A percentile compares a stretch with the other conserved stretches of the same genome.
Conservation (phyloP, 2,329 filamentous ascomycete genomes). For the Coniosporium tulheliwenetii region DNA sequence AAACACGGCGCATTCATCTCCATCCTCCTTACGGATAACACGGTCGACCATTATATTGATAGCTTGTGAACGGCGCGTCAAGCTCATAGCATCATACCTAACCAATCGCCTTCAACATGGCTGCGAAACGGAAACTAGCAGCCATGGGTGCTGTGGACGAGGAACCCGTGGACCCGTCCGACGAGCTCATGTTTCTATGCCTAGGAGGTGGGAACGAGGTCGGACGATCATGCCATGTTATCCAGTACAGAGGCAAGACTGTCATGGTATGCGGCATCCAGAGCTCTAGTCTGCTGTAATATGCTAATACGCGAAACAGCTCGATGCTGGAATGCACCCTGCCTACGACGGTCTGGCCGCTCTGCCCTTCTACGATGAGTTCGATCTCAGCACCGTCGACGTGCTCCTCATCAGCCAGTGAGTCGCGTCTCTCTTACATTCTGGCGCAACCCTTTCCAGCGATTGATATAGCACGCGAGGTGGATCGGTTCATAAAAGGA, state of each 20-base stretch:
- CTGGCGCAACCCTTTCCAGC: background rate
- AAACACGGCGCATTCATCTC: too few relatives aligned
- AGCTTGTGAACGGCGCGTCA: too few relatives aligned
- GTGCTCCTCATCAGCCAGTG: conserved; percentile 98
- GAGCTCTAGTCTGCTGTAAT: background rate
- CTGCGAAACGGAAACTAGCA: conserved; percentile 79
- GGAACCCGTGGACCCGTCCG: conserved; percentile 79
- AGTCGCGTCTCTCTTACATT: conserved; percentile 28
- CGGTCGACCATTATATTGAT: too few relatives aligned
- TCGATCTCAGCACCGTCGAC: conserved; percentile 93
- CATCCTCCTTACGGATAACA: too few relatives aligned
- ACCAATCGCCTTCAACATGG: conserved; percentile 40
- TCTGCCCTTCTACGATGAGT: conserved; percentile 95
- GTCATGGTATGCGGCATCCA: conserved; percentile 59
- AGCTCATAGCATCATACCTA: too few relatives aligned
- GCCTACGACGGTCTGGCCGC: conserved; percentile 88
- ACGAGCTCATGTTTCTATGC: conserved; percentile 88
- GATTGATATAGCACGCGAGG: background rate
- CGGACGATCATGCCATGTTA: conserved; percentile 89
- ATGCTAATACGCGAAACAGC: conserved; percentile 33
- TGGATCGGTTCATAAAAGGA: background rate
- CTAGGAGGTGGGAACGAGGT: conserved; percentile 95
- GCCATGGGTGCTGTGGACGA: conserved; percentile 59
- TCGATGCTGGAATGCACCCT: conserved; percentile 93
- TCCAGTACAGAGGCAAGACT: conserved; percentile 98